phyloP scores from a whole-genome alignment of 805 yeast species.

The Yarrowia bubula region DNA sequence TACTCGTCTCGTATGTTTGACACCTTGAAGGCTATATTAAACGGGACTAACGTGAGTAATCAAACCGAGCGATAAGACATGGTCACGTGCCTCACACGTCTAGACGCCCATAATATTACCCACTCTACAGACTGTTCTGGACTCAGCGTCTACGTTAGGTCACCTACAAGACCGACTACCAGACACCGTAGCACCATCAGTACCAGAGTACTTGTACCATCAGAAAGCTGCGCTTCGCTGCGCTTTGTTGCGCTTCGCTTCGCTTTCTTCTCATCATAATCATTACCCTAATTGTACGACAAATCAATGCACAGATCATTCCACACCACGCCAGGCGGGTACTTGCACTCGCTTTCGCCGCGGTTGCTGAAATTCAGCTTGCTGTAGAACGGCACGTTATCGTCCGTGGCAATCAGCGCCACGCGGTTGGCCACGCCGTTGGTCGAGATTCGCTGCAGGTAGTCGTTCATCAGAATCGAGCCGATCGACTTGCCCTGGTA shows the following conservation, averaged over 20 bases:
- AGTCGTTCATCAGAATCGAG: constrained; percentile 78
- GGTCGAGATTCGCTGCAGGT: constrained; percentile 82
- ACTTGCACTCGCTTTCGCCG: constrained; percentile 40
- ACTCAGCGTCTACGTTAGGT: too few species aligned
- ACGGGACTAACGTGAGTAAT: too few species aligned
- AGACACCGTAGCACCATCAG: too few species aligned
- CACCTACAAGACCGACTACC: too few species aligned
- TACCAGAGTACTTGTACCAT: too few species aligned
- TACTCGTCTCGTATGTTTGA: too few species aligned
- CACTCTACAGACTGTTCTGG: too few species aligned
- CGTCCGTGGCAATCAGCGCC: constrained; percentile 67
- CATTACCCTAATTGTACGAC: constrained; percentile 8
- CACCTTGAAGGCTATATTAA: too few species aligned
- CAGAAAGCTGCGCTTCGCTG: too few species aligned
- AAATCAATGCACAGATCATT: constrained; percentile 30
- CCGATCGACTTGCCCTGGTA: constrained; percentile 83
- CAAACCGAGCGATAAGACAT: too few species aligned
- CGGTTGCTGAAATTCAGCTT: constrained; percentile 72
- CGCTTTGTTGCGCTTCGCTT: not conserved
- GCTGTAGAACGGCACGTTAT: constrained; percentile 71
- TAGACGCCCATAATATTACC: too few species aligned
- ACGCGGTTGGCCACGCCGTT: constrained; percentile 82
- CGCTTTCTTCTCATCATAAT: not conserved
- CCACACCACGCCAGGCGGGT: constrained; percentile 33
- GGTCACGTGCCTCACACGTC: too few species aligned